phyloP scores from a whole-genome alignment of 2,329 filamentous ascomycete genomes.

The Elsinoe perseae region DNA sequence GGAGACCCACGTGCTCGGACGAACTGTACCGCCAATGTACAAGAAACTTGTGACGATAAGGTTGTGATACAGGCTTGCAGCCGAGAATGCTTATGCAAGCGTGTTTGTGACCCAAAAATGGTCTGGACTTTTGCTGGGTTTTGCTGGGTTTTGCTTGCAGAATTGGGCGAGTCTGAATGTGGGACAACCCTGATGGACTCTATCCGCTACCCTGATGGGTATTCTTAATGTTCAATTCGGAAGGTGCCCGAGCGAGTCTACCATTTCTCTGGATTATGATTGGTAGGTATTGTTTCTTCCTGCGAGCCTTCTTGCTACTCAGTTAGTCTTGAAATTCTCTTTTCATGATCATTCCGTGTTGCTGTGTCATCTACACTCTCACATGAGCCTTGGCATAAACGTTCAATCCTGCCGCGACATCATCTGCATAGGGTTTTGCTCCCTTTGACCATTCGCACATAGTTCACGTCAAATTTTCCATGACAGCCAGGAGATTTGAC shows the following conservation, averaged over 20 bases:
- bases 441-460: background rate
- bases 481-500: background rate
- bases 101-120: background rate
- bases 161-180: background rate
- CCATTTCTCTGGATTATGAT: background rate
- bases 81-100: background rate
- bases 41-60: background rate
- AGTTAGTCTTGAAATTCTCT: background rate
- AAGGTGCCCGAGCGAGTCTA: background rate
- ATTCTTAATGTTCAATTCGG: constrained; percentile 3
- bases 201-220: constrained; percentile 14
- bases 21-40: background rate
- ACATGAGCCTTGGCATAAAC: background rate
- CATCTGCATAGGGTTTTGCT: background rate
- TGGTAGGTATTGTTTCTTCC: background rate
- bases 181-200: constrained; percentile 15
- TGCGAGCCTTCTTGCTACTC: background rate
- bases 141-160: background rate
- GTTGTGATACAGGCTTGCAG: background rate
- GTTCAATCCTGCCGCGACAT: background rate
- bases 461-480: background rate
- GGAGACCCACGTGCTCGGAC: background rate
- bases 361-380: background rate
- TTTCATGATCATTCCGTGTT: background rate
- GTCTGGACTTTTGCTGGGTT: background rate